Evolutionary conservation across 495 filamentous ascomycete species (phyloP).

Genomic region (Penicillium subrubescens): DNA sequence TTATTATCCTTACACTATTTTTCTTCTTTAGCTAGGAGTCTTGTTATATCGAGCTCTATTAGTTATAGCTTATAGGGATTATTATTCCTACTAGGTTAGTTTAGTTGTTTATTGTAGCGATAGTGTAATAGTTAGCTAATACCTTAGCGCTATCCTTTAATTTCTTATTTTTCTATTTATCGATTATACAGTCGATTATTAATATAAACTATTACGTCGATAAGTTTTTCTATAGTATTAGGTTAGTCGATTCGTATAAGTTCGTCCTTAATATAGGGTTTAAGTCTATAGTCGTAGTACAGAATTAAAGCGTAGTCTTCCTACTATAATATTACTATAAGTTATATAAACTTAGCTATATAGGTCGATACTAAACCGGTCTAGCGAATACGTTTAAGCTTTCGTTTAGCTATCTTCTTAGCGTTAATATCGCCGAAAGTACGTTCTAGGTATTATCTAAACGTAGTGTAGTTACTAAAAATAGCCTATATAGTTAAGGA

Average conservation of each 20-base stretch:
- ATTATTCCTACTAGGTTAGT: too few relatives aligned
- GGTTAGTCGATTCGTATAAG: neutral
- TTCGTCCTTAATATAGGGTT: neutral
- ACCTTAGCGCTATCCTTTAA: too few relatives aligned
- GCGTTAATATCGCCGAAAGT: too few relatives aligned
- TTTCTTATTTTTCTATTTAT: too few relatives aligned
- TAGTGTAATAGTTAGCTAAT: too few relatives aligned
- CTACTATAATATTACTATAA: neutral
- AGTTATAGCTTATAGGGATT: neutral
- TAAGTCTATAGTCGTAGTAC: neutral
- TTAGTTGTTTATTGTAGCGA: too few relatives aligned
- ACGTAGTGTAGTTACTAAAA: too few relatives aligned
- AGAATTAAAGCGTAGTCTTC: neutral
- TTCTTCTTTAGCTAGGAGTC: neutral
- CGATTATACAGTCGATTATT: neutral
- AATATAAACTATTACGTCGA: neutral
- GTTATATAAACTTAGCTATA: neutral
- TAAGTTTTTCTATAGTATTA: neutral
- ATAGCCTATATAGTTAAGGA: too few relatives aligned
- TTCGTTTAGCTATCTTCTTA: too few relatives aligned
- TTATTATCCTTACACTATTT: neutral
- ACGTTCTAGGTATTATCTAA: too few relatives aligned
- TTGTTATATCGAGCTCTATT: neutral
- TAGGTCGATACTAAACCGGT: neutral
- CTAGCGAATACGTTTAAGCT: neutral